Evolutionary conservation across 805 yeast species (phyloP).

Genomic region (Candida loeiensis): DNA sequence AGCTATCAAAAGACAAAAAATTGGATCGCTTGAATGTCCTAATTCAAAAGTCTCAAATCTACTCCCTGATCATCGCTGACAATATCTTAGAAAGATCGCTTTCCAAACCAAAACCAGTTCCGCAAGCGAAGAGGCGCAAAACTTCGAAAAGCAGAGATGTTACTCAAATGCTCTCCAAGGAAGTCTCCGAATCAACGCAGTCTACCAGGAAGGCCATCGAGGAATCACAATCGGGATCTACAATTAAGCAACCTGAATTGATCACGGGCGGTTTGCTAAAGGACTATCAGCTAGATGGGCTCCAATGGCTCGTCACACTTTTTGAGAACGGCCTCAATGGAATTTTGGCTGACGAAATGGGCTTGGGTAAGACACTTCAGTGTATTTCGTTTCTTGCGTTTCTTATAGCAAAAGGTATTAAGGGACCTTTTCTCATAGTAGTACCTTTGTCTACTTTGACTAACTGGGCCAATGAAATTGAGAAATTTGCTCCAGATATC

Average conservation of each 20-base stretch:
- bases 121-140: conserved; percentile 10
- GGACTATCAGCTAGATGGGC: conserved; percentile 83
- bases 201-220: conserved; percentile 23
- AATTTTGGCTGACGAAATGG: conserved; percentile 97
- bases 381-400: conserved; percentile 76
- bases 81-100: conserved; percentile 43
- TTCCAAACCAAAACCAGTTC: conserved; percentile 4
- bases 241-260: conserved; percentile 27
- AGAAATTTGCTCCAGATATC: conserved; percentile 67
- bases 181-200: conserved; percentile 14
- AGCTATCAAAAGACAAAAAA: conserved; percentile 52
- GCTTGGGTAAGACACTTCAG: conserved; percentile 90
- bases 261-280: conserved; percentile 56
- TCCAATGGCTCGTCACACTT: conserved; percentile 84
- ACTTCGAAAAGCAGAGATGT: conserved; percentile 12
- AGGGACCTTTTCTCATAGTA: conserved; percentile 74
- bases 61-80: conserved; percentile 81
- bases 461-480: conserved; percentile 78
- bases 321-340: conserved; percentile 95
- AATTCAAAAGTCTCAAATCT: conserved; percentile 84
- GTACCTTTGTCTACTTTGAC: conserved; percentile 83
- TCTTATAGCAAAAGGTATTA: conserved; percentile 70
- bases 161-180: conserved; percentile 13
- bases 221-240: conserved; percentile 20
- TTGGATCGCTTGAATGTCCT: conserved; percentile 64